Evolutionary conservation across 2,329 filamentous ascomycete genomes (phyloP), one percentile per base, ranked within the genome.

Genomic region (Trichophyton schoenleinii): DNA sequence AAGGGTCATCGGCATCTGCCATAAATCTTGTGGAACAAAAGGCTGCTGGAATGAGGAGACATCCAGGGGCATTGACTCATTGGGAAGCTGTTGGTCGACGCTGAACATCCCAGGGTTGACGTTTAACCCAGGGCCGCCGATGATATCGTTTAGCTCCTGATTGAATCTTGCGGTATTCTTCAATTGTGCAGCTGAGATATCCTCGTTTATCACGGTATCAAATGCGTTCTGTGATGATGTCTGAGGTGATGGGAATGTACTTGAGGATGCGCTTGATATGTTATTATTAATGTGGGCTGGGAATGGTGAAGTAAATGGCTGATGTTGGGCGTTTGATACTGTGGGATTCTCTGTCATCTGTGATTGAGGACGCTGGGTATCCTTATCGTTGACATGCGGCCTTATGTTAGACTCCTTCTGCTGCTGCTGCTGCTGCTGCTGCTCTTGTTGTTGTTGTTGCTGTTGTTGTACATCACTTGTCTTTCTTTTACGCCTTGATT

Each of bases 1-100:
- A 22, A 97, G 81, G 2, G 89, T 95, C 86, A 96, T 95, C 1
- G 92, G 91, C 83, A 97, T 86, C 72, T 92, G 88, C 85, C 94
- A 99, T 28, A 97, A 75, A 74, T 97, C 94, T 68, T 92, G 90
- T 3, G 94, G 92, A 22, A 97, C 84, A 68, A 96, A 87, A 0
- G 91, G 91, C 66, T 95, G 88, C 68, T 91, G 87, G 70, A 91
- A 91, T 18, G 79, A 69, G 11, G 74, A 72, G 41, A 76, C 70
- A 61, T 69, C 70, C 34, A 71, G 63, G 7, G 70, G 68, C 9
- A 70, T 69, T 36, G 71, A 68, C 20, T 66, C 68, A 36, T 69
- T 64, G 3, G 69, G 66, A 58, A 72, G 71, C 4, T 70, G 63
- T 46, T 62, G 62, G 13, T 59, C 58, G 11, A 41, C 34, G 25